Evolutionary conservation across 2,329 filamentous ascomycete genomes (phyloP), one percentile per base, ranked within the genome.

Genomic region (Colletotrichum spaethianum): DNA sequence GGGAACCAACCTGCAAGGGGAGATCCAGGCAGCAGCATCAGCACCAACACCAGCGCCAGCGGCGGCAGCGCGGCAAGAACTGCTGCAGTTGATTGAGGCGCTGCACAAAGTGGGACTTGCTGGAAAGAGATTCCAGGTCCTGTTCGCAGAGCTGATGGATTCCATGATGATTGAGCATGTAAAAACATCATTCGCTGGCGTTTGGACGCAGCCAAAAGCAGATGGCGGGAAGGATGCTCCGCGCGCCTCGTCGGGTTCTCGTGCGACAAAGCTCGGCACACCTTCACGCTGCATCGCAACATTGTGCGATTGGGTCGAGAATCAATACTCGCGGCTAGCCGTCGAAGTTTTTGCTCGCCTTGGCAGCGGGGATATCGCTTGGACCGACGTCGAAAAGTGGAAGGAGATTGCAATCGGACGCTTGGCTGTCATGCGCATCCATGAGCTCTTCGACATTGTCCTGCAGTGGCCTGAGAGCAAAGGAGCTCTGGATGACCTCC

Each of bases 401-500:
- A 92, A 92, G 78, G 90, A 93, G 50, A 91, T 93, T 76, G 92
- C 92, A 20, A 81, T 94, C 55, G 89, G 89, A 3, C 88, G 92
- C 55, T 86, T 96, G 20, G 93, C 93, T 2, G 87, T 89, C 23
- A 84, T 93, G 59, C 88, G 94, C 53, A 93, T 93, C 56, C 86
- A 88, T 9, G 91, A 94, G 77, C 84, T 96, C 12, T 96, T 95
- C 77, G 93, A 95, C 77, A 95, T 96, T 77, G 91, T 95, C 56
- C 87, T 93, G 69, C 86, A 88, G 68, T 96, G 93, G 93, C 93
- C 93, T 4, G 82, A 87, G 44, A 94, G 92, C 75, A 86, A 88
- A 66, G 91, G 92, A 2, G 94, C 92, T 1, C 86, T 96, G 3
- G 89, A 94, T 38, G 94, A 96, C 78, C 88, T 96, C 74, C 88